A percentile compares a stretch with the other conserved stretches of the same genome.
These are phyloP conservation scores for Fusarium torreyae DNA, from an alignment of 2,329 filamentous ascomycete genomes.

Conservation along the genomic window DNA sequence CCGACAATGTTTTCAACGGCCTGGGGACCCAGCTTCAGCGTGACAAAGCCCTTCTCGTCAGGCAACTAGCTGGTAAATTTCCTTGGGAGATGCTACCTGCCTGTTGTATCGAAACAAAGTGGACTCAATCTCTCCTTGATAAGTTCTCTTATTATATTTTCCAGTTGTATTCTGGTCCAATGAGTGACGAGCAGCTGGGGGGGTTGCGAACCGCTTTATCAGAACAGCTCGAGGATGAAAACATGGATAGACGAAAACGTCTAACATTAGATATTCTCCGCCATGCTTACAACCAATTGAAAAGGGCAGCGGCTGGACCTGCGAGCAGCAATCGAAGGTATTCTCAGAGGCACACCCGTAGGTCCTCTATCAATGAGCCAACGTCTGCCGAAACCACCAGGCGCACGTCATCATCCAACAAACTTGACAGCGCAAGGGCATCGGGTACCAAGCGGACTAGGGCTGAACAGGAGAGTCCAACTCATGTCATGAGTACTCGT, in stretches of 20 bases:
- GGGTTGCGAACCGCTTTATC: not conserved
- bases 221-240: not conserved
- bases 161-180: not conserved
- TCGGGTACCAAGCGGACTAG: not conserved
- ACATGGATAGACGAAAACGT: not conserved
- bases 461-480: not conserved
- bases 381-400: not conserved
- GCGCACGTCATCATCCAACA: not conserved
- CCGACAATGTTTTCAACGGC: not conserved
- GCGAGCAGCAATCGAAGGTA: no score
- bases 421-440: no score
- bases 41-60: not conserved
- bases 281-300: no score
- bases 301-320: not conserved
- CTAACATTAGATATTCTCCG: not conserved
- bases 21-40: not conserved
- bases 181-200: not conserved
- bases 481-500: not conserved
- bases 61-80: not conserved
- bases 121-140: not conserved
- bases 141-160: not conserved
- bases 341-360: no score
- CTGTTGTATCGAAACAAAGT: not conserved
- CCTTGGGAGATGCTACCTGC: not conserved
- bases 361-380: no score